A percentile compares a stretch with the other conserved stretches of the same genome.
phyloP scores from a whole-genome alignment of 2,329 filamentous ascomycete species.

The Fusarium metavorans region DNA sequence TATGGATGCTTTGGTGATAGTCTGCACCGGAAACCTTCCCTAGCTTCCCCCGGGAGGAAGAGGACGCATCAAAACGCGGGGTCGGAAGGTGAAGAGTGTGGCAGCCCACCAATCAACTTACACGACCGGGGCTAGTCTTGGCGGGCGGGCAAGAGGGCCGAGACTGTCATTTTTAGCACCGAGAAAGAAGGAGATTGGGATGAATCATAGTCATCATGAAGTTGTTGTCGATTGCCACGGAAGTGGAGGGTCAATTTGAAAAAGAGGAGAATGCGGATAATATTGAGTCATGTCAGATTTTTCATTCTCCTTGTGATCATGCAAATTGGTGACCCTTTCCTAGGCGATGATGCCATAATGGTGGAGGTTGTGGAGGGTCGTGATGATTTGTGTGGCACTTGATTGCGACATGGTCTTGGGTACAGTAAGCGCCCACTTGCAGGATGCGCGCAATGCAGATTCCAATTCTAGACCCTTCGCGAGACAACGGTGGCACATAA shows the following conservation, averaged over 20 bases:
- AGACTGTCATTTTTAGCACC: neutral
- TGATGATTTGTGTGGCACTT: conserved; percentile 22
- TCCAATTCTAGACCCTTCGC: conserved; percentile 34
- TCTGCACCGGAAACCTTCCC: conserved; percentile 26
- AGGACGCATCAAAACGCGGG: conserved; percentile 30
- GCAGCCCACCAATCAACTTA: conserved; percentile 46
- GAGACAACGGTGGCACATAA: neutral
- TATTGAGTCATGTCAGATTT: neutral
- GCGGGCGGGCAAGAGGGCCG: neutral
- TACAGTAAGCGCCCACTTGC: neutral
- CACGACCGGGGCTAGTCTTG: conserved; percentile 29
- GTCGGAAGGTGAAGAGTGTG: conserved; percentile 18
- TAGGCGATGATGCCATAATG: conserved; percentile 6
- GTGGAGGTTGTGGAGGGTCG: conserved; percentile 9
- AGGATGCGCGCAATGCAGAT: conserved; percentile 4
- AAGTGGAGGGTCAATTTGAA: neutral
- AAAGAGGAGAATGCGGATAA: neutral
- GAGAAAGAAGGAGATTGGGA: neutral
- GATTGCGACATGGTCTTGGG: conserved; percentile 10
- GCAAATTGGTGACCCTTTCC: conserved; percentile 11
- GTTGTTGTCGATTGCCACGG: neutral
- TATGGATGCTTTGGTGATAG: conserved; percentile 18
- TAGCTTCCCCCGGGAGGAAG: conserved; percentile 6
- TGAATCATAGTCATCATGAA: neutral
- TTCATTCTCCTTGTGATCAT: neutral